Evolutionary conservation across 2,329 filamentous ascomycete genomes (phyloP).

Genomic region (Pseudogymnoascus sp.): DNA sequence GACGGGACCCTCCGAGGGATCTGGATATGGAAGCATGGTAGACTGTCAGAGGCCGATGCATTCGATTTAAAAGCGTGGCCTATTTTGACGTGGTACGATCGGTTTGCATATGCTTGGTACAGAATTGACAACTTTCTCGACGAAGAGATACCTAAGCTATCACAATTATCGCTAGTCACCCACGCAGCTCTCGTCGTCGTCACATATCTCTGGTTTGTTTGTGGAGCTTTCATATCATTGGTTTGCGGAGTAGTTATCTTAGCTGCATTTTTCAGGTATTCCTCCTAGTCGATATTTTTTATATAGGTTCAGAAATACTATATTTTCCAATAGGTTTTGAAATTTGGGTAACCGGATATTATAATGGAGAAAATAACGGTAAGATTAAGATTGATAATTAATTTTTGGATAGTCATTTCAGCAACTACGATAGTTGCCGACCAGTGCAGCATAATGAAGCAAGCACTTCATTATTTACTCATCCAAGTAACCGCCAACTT

Average conservation of each 20-base stretch:
- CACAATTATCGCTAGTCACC: neutral
- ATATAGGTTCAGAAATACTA: neutral
- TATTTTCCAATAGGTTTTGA: neutral
- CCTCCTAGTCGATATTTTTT: neutral
- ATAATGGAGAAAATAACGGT: no score
- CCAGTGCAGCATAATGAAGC: neutral
- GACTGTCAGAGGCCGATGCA: neutral
- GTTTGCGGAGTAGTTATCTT: neutral
- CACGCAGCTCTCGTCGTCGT: neutral
- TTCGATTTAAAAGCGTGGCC: neutral
- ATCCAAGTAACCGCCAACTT: conserved; percentile 14
- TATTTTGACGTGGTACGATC: neutral
- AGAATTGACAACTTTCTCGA: neutral
- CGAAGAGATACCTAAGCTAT: neutral
- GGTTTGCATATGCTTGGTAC: neutral
- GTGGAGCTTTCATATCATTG: neutral
- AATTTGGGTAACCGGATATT: neutral
- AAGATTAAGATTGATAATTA: neutral
- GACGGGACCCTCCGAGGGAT: neutral
- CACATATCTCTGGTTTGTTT: neutral
- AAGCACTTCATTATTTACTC: conserved; percentile 10
- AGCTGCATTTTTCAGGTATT: neutral
- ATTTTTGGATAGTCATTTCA: neutral
- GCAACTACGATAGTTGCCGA: no score
- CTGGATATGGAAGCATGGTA: neutral